Conservation (phyloP, 805 yeast genomes). For the Nakazawaea holstii region DNA sequence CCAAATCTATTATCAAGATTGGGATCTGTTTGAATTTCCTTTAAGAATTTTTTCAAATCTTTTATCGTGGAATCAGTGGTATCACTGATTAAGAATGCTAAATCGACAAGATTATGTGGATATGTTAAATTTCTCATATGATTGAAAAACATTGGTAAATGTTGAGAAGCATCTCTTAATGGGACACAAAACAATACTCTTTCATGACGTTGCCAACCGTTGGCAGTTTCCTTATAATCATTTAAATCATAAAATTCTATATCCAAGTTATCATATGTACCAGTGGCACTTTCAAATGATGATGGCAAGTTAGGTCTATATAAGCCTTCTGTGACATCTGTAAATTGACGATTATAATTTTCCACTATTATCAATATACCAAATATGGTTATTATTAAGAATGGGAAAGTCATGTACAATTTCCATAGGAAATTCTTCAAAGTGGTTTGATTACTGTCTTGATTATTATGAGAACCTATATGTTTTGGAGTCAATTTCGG, state of each 20-base stretch:
- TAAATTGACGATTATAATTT: neutral
- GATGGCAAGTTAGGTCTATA: constrained; percentile 32
- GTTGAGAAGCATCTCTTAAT: constrained; percentile 85
- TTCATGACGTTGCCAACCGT: constrained; percentile 79
- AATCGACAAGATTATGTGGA: constrained; percentile 81
- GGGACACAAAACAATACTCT: constrained; percentile 85
- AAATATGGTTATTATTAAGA: constrained; percentile 5
- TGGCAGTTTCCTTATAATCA: constrained; percentile 55
- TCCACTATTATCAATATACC: neutral
- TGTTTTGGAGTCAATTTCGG: neutral
- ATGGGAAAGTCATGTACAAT: constrained; percentile 6
- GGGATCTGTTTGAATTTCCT: constrained; percentile 58
- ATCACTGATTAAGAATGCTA: constrained; percentile 82
- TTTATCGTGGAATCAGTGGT: constrained; percentile 84
- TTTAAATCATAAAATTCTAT: constrained; percentile 73
- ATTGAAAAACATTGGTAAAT: constrained; percentile 82
- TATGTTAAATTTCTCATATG: constrained; percentile 78
- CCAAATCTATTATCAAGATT: constrained; percentile 63
- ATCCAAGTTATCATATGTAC: constrained; percentile 23
- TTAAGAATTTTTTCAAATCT: constrained; percentile 52
- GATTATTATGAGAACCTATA: neutral
- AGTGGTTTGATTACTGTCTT: neutral
- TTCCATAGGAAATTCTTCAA: constrained; percentile 1
- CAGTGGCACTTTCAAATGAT: constrained; percentile 20
- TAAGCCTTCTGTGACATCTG: neutral